A percentile compares a stretch with the other conserved stretches of the same genome.
Conservation (phyloP, 495 filamentous ascomycete species). For the Thozetella sp. region DNA sequence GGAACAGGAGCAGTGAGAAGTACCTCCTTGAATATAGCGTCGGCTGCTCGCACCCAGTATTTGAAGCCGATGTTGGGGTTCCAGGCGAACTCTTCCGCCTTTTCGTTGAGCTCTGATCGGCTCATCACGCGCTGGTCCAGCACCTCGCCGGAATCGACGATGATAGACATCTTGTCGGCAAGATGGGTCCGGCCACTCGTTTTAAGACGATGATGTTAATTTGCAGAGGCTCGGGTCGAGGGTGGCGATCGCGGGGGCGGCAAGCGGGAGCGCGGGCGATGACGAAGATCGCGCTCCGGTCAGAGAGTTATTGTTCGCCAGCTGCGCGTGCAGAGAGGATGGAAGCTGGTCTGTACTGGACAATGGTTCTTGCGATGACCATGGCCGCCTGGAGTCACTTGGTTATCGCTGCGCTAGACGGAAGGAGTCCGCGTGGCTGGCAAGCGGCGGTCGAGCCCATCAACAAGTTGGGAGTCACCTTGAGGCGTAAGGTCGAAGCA, state of each 20-base stretch:
- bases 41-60: slow-evolving; percentile 81
- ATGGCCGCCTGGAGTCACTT: no score
- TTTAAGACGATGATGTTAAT: no score
- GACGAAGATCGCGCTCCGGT: no score
- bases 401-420: background rate
- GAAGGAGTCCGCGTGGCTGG: background rate
- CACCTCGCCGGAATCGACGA: background rate
- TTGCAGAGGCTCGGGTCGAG: no score
- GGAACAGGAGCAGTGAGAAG: slow-evolving; percentile 5
- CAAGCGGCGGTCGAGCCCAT: background rate
- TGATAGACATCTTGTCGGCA: slow-evolving; percentile 11
- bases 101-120: slow-evolving; percentile 69
- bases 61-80: slow-evolving; percentile 70
- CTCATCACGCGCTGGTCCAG: slow-evolving; percentile 59
- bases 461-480: background rate
- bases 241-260: no score
- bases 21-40: slow-evolving; percentile 80
- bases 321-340: no score
- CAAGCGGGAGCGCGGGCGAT: no score
- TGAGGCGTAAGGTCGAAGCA: no score
- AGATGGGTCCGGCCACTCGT: no score
- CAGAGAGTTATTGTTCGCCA: no score
- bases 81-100: slow-evolving; percentile 79
- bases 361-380: no score
- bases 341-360: no score